Conservation (phyloP, 768 basidiomycete species). For the Boletus fagicola region DNA sequence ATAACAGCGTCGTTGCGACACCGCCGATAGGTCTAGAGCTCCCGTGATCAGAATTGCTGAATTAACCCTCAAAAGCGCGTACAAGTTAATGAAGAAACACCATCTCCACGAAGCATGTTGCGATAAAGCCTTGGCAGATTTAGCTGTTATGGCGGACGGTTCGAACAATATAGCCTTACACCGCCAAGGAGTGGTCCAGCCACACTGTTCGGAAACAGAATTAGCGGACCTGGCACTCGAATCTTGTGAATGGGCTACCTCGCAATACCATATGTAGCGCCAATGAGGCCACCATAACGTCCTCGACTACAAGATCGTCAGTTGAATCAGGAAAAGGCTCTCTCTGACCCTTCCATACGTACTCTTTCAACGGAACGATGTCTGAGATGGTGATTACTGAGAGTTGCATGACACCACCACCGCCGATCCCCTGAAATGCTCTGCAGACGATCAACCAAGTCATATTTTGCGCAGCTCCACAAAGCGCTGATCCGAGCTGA, state of each 20-base stretch:
- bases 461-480: slow-evolving; percentile 78
- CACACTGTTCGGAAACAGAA: slow-evolving; percentile 39
- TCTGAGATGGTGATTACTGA: slow-evolving; percentile 79
- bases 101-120: slow-evolving; percentile 79
- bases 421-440: slow-evolving; percentile 81
- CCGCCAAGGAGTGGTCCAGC: slow-evolving; percentile 82
- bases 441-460: slow-evolving; percentile 72
- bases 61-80: slow-evolving; percentile 18
- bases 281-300: slow-evolving; percentile 71
- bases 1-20: slow-evolving; percentile 54
- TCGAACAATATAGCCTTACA: slow-evolving; percentile 41
- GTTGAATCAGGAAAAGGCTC: background rate
- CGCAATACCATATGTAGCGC: slow-evolving; percentile 77
- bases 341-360: slow-evolving; percentile 19
- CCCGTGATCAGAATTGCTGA: background rate
- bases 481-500: slow-evolving; percentile 75
- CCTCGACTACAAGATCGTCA: slow-evolving; percentile 52
- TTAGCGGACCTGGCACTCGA: background rate
- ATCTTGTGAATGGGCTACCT: slow-evolving; percentile 29
- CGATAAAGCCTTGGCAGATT: slow-evolving; percentile 51
- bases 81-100: slow-evolving; percentile 79
- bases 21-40: slow-evolving; percentile 64
- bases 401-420: slow-evolving; percentile 73
- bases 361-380: slow-evolving; percentile 80
- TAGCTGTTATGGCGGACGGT: background rate